Percentiles rank a stretch among this genome's conserved stretches.
Conservation (phyloP, 306 rosid genomes). For the Oxytropis ochrocephala region DNA sequence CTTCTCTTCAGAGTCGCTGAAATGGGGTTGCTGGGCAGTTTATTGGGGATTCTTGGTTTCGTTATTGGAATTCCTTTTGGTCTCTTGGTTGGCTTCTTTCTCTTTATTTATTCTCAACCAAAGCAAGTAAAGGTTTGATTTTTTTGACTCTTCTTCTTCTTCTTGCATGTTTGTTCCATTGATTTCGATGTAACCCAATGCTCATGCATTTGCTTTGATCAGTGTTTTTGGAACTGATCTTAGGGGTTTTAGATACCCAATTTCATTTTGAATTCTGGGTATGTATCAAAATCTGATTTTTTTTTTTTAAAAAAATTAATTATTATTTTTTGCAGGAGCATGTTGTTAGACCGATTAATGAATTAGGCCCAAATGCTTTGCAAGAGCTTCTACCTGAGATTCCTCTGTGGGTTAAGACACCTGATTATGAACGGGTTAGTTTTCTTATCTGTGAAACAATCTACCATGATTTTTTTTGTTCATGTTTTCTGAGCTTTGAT, state of each 20-base stretch:
- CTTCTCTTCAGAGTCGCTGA: neutral
- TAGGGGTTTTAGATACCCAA: neutral
- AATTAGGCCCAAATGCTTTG: slow-evolving; percentile 65
- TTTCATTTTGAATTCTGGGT: slow-evolving; percentile 1
- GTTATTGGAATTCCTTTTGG: slow-evolving; percentile 80
- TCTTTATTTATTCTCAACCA: slow-evolving; percentile 63
- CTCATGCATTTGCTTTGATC: neutral
- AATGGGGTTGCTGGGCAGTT: slow-evolving; percentile 67
- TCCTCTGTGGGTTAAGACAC: slow-evolving; percentile 83
- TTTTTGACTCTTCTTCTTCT: neutral
- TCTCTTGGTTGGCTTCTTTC: slow-evolving; percentile 65
- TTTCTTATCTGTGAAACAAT: neutral
- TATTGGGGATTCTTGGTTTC: slow-evolving; percentile 67
- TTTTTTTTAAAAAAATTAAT: neutral
- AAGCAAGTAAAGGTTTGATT: slow-evolving; percentile 47
- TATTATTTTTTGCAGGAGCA: slow-evolving; percentile 77
- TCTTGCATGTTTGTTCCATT: neutral
- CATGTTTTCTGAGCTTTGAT: neutral
- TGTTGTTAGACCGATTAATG: slow-evolving; percentile 50
- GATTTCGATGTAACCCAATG: neutral
- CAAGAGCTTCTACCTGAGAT: slow-evolving; percentile 74
- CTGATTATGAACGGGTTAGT: slow-evolving; percentile 84
- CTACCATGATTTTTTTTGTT: neutral
- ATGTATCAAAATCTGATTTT: slow-evolving; percentile 22
- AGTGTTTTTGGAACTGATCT: neutral